phyloP scores from a whole-genome alignment of 352 stramenopile genomes.

The Globisporangium viniferum region DNA sequence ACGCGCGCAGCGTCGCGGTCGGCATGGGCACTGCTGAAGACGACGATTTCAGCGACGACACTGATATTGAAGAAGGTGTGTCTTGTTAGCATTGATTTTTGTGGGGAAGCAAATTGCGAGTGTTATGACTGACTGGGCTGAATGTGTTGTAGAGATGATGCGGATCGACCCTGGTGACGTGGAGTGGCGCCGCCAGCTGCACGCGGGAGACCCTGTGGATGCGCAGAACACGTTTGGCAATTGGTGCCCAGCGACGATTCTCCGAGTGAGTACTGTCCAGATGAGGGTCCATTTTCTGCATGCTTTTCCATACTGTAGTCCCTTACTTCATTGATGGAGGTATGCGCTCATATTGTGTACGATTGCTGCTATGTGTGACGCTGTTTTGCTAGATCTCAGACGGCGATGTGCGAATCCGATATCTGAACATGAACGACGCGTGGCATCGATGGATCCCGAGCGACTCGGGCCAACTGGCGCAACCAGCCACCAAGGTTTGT shows the following conservation, averaged over 20 bases:
- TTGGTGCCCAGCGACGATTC: slow-evolving; percentile 68
- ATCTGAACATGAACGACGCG: slow-evolving; percentile 79
- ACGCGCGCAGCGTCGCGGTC: neutral
- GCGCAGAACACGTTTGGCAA: slow-evolving; percentile 83
- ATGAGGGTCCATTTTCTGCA: neutral
- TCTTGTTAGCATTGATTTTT: neutral
- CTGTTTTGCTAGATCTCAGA: slow-evolving; percentile 38
- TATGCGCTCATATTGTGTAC: slow-evolving; percentile 6
- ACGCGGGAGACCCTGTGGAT: slow-evolving; percentile 60
- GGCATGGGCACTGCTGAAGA: neutral
- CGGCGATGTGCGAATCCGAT: slow-evolving; percentile 64
- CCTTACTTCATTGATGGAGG: neutral
- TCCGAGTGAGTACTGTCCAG: slow-evolving; percentile 25
- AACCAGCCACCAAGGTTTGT: slow-evolving; percentile 49
- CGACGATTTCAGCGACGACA: slow-evolving; percentile 46
- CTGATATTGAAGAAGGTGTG: slow-evolving; percentile 74
- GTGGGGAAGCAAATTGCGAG: neutral
- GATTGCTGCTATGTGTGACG: neutral
- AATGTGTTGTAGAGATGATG: slow-evolving; percentile 67
- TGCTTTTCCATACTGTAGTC: neutral
- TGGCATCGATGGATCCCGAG: slow-evolving; percentile 68
- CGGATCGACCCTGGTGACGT: slow-evolving; percentile 62
- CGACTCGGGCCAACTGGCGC: slow-evolving; percentile 63
- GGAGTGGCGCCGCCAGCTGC: slow-evolving; percentile 72
- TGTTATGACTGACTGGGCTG: slow-evolving; percentile 10